Evolutionary conservation across 495 filamentous ascomycete genomes (phyloP).

Genomic region (Saxophila tyrrhenica): DNA sequence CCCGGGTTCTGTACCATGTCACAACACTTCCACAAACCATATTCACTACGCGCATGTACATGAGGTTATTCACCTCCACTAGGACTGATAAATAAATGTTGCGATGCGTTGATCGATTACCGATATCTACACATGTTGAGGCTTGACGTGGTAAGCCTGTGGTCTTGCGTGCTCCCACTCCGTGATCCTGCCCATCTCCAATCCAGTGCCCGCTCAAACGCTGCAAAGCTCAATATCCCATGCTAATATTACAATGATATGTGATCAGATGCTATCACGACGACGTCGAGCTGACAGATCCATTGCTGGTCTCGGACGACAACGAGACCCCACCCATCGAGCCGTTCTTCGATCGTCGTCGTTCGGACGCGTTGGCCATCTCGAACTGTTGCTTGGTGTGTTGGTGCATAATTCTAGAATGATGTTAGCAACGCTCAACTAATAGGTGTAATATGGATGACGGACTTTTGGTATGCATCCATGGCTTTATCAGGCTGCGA

Average conservation of each 20-base stretch:
- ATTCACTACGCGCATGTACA: no score
- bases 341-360: constrained; percentile 8
- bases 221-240: neutral
- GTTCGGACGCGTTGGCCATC: constrained; percentile 12
- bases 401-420: constrained; percentile 21
- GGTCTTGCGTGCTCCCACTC: no score
- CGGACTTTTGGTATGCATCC: constrained; percentile 25
- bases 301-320: constrained; percentile 6
- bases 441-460: neutral
- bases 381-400: constrained; percentile 25
- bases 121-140: no score
- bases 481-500: constrained; percentile 24
- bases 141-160: no score
- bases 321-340: neutral
- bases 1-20: no score
- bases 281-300: constrained; percentile 1
- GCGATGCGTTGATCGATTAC: no score
- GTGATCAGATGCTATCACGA: no score
- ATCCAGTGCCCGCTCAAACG: neutral
- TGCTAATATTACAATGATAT: no score
- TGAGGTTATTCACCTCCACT: no score
- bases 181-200: no score
- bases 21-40: no score
- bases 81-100: no score
- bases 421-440: neutral